Base-by-base conservation (phyloP, 805 yeast genomes). In the Pichia membranifaciens region DNA sequence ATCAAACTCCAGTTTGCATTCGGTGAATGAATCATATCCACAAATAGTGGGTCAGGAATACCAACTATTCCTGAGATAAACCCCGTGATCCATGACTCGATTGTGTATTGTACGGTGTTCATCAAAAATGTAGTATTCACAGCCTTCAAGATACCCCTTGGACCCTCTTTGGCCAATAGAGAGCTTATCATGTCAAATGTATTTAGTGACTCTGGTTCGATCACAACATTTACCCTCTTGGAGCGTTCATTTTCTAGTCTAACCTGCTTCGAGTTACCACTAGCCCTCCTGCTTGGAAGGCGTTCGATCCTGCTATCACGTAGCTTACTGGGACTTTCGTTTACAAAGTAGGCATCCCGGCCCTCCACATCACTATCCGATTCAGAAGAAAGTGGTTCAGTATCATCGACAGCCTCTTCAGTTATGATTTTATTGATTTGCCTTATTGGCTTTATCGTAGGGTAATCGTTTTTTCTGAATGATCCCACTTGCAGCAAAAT, bases 71-170 rank as follows among this genome's bases (percentile, higher is more conserved):
- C 93, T 4, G 96, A 82, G 7, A 89, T 61, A 52, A 90, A 78
- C 3, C 96, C 96, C 0, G 95, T 84, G 41, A 89, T 72, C 97
- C 98, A 90, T 1, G 96, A 87, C 59, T 87, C 91, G 40, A 89
- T 68, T 0, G 96, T 84, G 42, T 81, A 78, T 2, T 83, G 78
- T 17, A 88, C 69, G 0, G 95, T 84, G 45, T 77, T 83, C 60
- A 84, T 75, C 17, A 93, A 72, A 58, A 89, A 91, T 0, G 95
- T 75, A 2, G 96, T 84, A 60, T 86, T 84, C 36, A 81, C 75
- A 10, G 89, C 87, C 58, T 87, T 74, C 71, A 87, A 81, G 9
- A 83, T 64, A 3, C 89, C 88, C 55, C 78, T 70, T 17, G 81
- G 82, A 22, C 84, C 96, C 59, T 74, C 96, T 66, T 73, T 81